A percentile compares a stretch with the other conserved stretches of the same genome.
Evolutionary conservation across 805 yeast species (phyloP).

Genomic region (Metschnikowia cerradonensis): DNA sequence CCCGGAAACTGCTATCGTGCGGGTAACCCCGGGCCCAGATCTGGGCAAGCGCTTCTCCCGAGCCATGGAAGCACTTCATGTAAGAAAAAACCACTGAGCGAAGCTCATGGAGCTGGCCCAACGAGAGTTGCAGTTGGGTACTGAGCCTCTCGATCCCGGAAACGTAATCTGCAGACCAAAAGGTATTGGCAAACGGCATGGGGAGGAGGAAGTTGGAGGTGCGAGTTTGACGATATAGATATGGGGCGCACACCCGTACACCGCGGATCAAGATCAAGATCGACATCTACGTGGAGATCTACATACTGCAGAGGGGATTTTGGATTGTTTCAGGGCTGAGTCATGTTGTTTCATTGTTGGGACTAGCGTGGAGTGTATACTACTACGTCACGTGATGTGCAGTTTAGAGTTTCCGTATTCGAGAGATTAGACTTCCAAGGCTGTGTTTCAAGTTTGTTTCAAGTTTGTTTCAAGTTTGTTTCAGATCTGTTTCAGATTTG

Average conservation of each 20-base stretch:
- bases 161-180: slow-evolving; percentile 41
- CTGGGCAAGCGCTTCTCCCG: slow-evolving; percentile 30
- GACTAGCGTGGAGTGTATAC: too few relatives aligned
- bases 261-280: background rate
- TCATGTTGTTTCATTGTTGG: too few relatives aligned
- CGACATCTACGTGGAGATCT: background rate
- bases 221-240: background rate
- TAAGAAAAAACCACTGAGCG: slow-evolving; percentile 34
- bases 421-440: too few relatives aligned
- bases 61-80: slow-evolving; percentile 33
- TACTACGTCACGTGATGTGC: too few relatives aligned
- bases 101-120: slow-evolving; percentile 39
- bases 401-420: too few relatives aligned
- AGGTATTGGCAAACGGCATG: slow-evolving; percentile 29
- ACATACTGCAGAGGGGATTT: background rate
- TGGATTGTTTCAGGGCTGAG: too few relatives aligned
- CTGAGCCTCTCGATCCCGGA: slow-evolving; percentile 32
- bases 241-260: background rate
- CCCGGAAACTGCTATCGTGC: slow-evolving; percentile 22
- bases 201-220: background rate
- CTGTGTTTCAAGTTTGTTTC: too few relatives aligned
- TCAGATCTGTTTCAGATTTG: too few relatives aligned
- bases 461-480: too few relatives aligned
- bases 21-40: slow-evolving; percentile 24
- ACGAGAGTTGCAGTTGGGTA: slow-evolving; percentile 28